These are phyloP conservation scores for Carex parvula DNA, from an alignment of 176 grass and related monocot genomes.

Conservation along the genomic window DNA sequence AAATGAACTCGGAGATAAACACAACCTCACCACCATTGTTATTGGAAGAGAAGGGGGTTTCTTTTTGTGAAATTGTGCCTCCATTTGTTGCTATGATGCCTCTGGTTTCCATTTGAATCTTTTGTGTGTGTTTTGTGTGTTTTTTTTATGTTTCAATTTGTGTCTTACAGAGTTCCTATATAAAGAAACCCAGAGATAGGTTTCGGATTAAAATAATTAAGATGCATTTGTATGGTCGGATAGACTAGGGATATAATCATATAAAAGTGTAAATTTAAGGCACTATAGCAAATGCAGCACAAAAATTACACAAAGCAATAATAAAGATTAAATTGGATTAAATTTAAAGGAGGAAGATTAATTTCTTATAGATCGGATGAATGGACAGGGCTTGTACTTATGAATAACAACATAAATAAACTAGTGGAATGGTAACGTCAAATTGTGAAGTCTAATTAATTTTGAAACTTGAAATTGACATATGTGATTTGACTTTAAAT, in stretches of 20 bases:
- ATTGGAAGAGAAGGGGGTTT: background rate
- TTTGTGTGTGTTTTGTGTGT: background rate
- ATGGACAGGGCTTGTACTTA: too few species aligned
- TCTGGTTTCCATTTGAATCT: background rate
- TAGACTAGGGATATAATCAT: background rate
- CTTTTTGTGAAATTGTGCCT: background rate
- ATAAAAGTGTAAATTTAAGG: slow-evolving; percentile 1
- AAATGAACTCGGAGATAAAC: slow-evolving; percentile 18
- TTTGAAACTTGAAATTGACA: background rate
- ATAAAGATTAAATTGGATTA: background rate
- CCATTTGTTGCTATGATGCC: background rate
- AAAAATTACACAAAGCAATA: background rate
- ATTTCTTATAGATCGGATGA: background rate
- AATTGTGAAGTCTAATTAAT: background rate
- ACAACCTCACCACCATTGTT: slow-evolving; percentile 19
- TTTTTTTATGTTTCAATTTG: background rate
- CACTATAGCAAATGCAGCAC: background rate
- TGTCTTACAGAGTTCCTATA: background rate
- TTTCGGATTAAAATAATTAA: background rate
- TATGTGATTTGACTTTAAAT: background rate
- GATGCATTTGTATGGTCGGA: background rate
- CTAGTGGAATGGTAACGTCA: background rate
- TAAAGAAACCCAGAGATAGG: background rate
- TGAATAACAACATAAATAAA: too few species aligned
- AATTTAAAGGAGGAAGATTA: background rate